phyloP scores from a whole-genome alignment of 257 asterid genomes.

The Jaltomata sinuosa region DNA sequence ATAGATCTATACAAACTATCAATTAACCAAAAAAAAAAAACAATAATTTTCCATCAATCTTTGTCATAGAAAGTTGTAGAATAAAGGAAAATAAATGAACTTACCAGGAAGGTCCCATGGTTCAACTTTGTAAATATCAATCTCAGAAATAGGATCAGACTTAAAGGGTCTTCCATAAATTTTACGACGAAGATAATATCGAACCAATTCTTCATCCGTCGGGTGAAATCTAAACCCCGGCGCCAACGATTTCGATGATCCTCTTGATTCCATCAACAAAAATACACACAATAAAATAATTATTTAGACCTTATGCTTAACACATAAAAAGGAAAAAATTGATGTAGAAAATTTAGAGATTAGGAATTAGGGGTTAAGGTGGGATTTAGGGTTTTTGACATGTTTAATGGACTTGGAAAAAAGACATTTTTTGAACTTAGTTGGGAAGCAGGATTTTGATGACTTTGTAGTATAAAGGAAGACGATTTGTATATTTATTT shows the following conservation, averaged over 20 bases:
- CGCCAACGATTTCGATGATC: constrained; percentile 39
- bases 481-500: not conserved
- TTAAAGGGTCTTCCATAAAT: constrained; percentile 54
- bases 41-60: not conserved
- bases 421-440: not conserved
- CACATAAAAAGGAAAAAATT: not conserved
- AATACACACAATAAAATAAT: not conserved
- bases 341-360: not conserved
- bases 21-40: not conserved
- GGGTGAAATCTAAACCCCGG: constrained; percentile 95
- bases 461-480: not conserved
- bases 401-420: not conserved
- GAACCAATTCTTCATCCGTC: constrained; percentile 90
- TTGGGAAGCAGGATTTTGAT: not conserved
- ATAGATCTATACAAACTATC: not conserved
- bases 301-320: not conserved
- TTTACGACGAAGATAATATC: constrained; percentile 74
- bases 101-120: constrained; percentile 99
- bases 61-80: not conserved
- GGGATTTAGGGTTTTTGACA: not conserved
- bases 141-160: constrained; percentile 68
- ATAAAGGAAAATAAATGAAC: not conserved
- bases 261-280: not conserved
- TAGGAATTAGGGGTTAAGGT: not conserved
- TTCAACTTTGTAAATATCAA: constrained; percentile 84